Evolutionary conservation across 768 basidiomycete genomes (phyloP).

Genomic region (Amanita subjunquillea): DNA sequence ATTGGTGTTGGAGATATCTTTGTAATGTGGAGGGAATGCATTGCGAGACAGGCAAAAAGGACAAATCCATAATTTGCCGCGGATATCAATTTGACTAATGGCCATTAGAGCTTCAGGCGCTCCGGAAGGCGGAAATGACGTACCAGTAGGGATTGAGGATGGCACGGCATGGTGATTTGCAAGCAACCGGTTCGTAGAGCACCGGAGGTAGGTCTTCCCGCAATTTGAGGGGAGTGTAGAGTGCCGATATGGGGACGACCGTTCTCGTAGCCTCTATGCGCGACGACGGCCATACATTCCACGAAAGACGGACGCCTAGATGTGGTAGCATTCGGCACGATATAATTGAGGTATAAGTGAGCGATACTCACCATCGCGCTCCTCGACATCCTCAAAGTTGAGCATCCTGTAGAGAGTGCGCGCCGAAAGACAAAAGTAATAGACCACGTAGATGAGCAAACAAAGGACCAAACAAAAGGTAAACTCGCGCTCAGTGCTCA

Average conservation of each 20-base stretch:
- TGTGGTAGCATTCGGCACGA: background rate
- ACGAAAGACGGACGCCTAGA: slow-evolving; percentile 85
- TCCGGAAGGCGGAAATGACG: slow-evolving; percentile 14
- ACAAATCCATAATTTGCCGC: slow-evolving; percentile 99
- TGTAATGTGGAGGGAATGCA: slow-evolving; percentile 97
- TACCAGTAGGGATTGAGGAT: slow-evolving; percentile 98
- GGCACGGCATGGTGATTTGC: slow-evolving; percentile 95
- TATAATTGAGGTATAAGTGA: background rate
- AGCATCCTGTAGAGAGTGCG: slow-evolving; percentile 28
- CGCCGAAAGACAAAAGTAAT: background rate
- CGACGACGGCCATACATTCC: slow-evolving; percentile 99
- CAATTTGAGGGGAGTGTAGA: slow-evolving; percentile 92
- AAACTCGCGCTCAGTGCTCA: background rate
- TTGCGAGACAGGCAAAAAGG: slow-evolving; percentile 97
- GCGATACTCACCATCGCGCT: slow-evolving; percentile 73
- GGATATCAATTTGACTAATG: slow-evolving; percentile 91
- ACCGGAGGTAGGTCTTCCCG: slow-evolving; percentile 93
- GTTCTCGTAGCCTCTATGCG: slow-evolving; percentile 97
- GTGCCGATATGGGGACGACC: slow-evolving; percentile 95
- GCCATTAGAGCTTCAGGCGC: slow-evolving; percentile 6
- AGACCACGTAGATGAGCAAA: slow-evolving; percentile 27
- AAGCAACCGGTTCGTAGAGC: slow-evolving; percentile 96
- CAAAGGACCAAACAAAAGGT: slow-evolving; percentile 11
- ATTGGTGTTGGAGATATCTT: slow-evolving; percentile 95
- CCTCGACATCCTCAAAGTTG: slow-evolving; percentile 96